Base-by-base conservation (phyloP, 176 grass and related monocot genomes). In the Eragrostis curvula region DNA sequence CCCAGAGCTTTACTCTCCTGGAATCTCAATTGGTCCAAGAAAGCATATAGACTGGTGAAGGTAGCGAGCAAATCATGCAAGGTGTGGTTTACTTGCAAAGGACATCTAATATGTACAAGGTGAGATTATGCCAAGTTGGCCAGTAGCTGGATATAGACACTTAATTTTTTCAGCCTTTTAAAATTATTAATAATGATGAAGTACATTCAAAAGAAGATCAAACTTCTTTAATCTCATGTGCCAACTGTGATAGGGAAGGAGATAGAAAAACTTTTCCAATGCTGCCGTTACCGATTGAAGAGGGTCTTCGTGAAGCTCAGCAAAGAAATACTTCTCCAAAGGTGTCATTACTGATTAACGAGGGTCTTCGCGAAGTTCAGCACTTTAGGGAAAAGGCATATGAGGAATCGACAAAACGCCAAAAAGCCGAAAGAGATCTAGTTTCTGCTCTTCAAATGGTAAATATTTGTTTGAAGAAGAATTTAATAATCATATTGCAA, bases 21-120 rank as follows among this genome's bases (percentile, higher is more conserved):
- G 48, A 50, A 16, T 50, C 13, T 50, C 48, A 16, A 50, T 13
- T 50, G 75, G 55, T 90, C 88, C 58, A 88, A 70, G 85, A 94
- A 43, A 40, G 92, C 92, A 72, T 74, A 50, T 18, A 75, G 36
- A 21, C 40, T 90, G 41, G 84, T 62, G 70, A 51, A 77, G 32
- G 45, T 56, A 62, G 92, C 85, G 41, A 29, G 62, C 25, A n/a
- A 70, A 73, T 88, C 65, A 21, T 94, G 92, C 71, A 91, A 73
- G 27, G 90, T 97, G 80, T 94, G 89, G 88, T 97, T 97, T 81
- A 83, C 88, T 77, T 97, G 94, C 70, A 94, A 97, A 89, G 87
- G 89, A 16, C 67, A 82, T 29, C 55, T 94, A 18, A 89, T 97
- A 47, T 94, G 84, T 63, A 94, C 81, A 27, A 89, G 94, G 91